phyloP scores from a whole-genome alignment of 371 early-diverging fungal species.

The Mucor piriformis region DNA sequence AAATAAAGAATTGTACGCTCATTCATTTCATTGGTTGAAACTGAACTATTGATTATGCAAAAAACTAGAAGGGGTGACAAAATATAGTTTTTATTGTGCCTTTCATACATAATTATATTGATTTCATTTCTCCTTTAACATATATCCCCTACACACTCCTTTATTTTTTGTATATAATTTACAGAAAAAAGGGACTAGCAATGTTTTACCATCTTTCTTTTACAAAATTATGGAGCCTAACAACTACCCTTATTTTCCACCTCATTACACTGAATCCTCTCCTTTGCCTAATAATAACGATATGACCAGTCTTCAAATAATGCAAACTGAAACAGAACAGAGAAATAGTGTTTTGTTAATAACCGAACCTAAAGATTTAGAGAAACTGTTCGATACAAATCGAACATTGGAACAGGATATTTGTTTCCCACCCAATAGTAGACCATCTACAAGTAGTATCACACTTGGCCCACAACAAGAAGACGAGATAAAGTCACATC shows the following conservation, averaged over 20 bases:
- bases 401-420: slow-evolving; percentile 25
- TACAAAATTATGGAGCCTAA: background rate
- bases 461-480: background rate
- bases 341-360: slow-evolving; percentile 7
- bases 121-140: too few species aligned
- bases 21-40: too few species aligned
- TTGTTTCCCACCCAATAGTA: slow-evolving; percentile 21
- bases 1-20: too few species aligned
- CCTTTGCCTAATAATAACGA: background rate
- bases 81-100: too few species aligned
- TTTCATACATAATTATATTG: too few species aligned
- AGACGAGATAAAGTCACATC: background rate
- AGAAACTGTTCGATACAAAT: slow-evolving; percentile 22
- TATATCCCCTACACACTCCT: too few species aligned
- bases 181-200: background rate
- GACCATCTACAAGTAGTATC: slow-evolving; percentile 9
- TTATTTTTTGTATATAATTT: background rate
- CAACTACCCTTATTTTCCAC: background rate
- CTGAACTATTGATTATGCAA: too few species aligned
- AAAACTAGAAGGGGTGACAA: too few species aligned
- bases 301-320: background rate
- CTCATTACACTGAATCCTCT: background rate
- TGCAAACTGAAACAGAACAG: background rate
- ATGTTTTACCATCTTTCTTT: background rate
- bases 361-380: slow-evolving; percentile 21